Evolutionary conservation across 441 rosid species (phyloP), one percentile per base, ranked within the genome.

Genomic region (Populus tomentosa): DNA sequence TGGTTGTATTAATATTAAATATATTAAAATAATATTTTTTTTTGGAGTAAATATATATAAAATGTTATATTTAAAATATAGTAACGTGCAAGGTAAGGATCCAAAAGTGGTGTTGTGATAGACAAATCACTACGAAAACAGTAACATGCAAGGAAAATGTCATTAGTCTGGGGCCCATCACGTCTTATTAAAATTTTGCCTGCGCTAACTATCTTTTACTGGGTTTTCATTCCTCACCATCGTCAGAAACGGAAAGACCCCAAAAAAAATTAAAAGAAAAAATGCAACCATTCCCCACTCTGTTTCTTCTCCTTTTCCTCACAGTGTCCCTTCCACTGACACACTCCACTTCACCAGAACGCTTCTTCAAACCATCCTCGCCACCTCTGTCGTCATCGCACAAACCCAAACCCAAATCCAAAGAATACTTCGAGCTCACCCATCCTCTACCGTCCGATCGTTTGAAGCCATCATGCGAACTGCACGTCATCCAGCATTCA

Each of bases 401-500:
- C 76, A 67, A 61, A 61, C 28, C 78, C 76, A 69, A 53, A 32
- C 71, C 30, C 26, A 8, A 66, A 68, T 82, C 86, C 42, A 87
- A 84, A 76, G 79, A 90, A 72, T 89, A 77, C 85, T 65, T 88
- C 36, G 97, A 94, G 53, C 75, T 91, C 70, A 70, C 79, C 33
- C 86, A 10, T 20, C 92, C 93, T 26, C 79, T 87, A n/a, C 89
- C 94, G 62, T 84, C 86, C 62, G 92, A 88, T 79, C 83, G 71
- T 16, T 80, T 82, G 67, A 79, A 88, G 0, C 94, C 96, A 6
- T 84, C 94, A 16, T 91, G 90, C 82, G 21, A 91, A 38, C 85
- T 76, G 78, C 80, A 80, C 69, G 66, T 91, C 83, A 73, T 92
- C 89, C 84, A 81, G 71, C 97, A 92, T 79, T 89, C 94, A 72